Evolutionary conservation across 2,329 filamentous ascomycete species (phyloP).

Genomic region (Massarina eburnea): DNA sequence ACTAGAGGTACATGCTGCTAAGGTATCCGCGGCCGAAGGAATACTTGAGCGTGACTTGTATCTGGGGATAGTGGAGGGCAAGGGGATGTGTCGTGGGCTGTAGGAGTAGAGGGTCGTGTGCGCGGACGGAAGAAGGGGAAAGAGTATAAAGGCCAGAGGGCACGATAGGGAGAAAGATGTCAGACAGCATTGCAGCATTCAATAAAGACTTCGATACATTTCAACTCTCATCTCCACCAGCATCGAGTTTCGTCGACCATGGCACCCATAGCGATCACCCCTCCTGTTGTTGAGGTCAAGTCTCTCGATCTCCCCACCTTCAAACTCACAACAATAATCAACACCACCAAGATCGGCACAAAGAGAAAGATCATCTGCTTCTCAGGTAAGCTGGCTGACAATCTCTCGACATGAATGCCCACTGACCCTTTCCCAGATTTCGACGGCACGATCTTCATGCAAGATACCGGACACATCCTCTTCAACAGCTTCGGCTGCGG

Average conservation of each 20-base stretch:
- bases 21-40: slow-evolving; percentile 6
- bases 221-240: not conserved
- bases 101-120: not conserved
- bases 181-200: not conserved
- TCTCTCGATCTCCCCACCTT: slow-evolving; percentile 10
- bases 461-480: slow-evolving; percentile 66
- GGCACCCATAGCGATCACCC: slow-evolving; percentile 33
- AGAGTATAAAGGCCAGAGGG: slow-evolving; percentile 9
- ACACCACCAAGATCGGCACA: slow-evolving; percentile 38
- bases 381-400: slow-evolving; percentile 48
- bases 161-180: not conserved
- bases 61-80: not conserved
- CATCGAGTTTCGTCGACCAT: slow-evolving; percentile 18
- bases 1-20: not conserved
- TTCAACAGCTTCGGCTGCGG: slow-evolving; percentile 69
- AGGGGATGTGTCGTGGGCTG: not conserved
- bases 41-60: not conserved
- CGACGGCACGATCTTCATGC: slow-evolving; percentile 72
- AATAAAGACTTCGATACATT: not conserved
- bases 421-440: slow-evolving; percentile 54
- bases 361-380: slow-evolving; percentile 62
- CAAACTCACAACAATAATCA: slow-evolving; percentile 15
- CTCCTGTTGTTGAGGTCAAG: slow-evolving; percentile 28
- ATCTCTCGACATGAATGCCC: not conserved
- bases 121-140: not conserved